Conservation (phyloP, 441 rosid genomes). For the Aleurites moluccanus region DNA sequence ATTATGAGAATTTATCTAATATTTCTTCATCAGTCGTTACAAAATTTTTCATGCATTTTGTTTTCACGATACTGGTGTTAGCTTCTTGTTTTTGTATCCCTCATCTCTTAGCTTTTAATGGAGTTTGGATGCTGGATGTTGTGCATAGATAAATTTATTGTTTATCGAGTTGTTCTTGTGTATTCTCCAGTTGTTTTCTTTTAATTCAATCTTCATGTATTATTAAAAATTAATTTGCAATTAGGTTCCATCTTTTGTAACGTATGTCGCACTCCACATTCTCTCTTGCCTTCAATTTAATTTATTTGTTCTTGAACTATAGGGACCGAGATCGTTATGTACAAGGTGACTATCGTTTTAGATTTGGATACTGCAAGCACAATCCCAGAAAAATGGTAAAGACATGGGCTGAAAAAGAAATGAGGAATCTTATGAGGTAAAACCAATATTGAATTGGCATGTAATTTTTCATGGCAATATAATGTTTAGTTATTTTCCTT, state of each 20-base stretch:
- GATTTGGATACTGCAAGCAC: constrained; percentile 92
- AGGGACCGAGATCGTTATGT: constrained; percentile 97
- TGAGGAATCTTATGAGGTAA: constrained; percentile 92
- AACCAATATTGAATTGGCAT: not conserved
- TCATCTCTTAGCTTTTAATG: not conserved
- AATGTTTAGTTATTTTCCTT: not conserved
- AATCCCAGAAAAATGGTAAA: constrained; percentile 98
- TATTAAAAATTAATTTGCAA: not conserved
- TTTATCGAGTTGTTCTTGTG: not conserved
- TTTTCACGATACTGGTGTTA: not conserved
- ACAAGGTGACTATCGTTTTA: constrained; percentile 93
- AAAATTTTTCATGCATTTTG: not conserved
- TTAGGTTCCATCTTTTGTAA: not conserved
- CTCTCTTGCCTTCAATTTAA: constrained; percentile 11
- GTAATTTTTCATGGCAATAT: not conserved
- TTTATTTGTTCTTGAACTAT: constrained; percentile 21
- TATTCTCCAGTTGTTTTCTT: not conserved
- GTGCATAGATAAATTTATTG: not conserved
- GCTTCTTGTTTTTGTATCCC: not conserved
- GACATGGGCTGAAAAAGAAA: constrained; percentile 98
- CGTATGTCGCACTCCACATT: not conserved
- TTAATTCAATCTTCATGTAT: not conserved
- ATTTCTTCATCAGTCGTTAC: not conserved
- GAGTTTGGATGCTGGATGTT: not conserved
- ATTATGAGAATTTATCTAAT: not conserved